Conservation (phyloP, 2,329 filamentous ascomycete species). For the Aspergillus niger region DNA sequence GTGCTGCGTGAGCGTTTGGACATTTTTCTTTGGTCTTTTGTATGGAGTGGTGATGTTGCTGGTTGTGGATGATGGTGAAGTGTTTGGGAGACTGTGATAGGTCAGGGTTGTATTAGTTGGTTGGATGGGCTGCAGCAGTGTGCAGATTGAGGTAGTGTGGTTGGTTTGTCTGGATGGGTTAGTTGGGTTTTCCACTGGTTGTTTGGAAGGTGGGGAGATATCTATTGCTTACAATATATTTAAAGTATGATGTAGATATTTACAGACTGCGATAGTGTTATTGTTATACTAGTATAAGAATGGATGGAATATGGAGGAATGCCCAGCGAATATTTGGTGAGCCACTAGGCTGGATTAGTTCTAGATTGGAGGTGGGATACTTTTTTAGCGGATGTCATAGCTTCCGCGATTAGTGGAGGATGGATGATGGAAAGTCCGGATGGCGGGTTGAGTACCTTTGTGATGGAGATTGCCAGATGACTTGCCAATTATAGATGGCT, state of each 20-base stretch:
- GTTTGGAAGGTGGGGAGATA: too few species aligned
- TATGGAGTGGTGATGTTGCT: too few species aligned
- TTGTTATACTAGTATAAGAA: too few species aligned
- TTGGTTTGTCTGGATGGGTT: background rate
- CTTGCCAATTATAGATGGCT: background rate
- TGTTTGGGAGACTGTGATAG: slow-evolving; percentile 7
- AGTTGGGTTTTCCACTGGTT: too few species aligned
- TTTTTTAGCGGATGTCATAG: background rate
- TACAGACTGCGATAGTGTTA: too few species aligned
- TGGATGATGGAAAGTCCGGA: background rate
- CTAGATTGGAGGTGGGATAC: background rate
- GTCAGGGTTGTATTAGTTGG: background rate
- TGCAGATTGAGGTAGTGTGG: background rate
- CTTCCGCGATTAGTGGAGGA: background rate
- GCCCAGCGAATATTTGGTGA: background rate
- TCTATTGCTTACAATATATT: too few species aligned
- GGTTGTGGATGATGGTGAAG: slow-evolving; percentile 9
- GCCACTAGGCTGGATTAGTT: background rate
- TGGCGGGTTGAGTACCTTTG: background rate
- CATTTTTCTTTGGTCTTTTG: slow-evolving; percentile 44
- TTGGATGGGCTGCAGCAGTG: background rate
- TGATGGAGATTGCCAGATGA: too few species aligned
- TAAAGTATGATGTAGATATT: too few species aligned
- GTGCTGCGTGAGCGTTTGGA: slow-evolving; percentile 60
- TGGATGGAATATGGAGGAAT: background rate